Evolutionary conservation across 495 filamentous ascomycete species (phyloP).

Genomic region (Podospora appendiculata): DNA sequence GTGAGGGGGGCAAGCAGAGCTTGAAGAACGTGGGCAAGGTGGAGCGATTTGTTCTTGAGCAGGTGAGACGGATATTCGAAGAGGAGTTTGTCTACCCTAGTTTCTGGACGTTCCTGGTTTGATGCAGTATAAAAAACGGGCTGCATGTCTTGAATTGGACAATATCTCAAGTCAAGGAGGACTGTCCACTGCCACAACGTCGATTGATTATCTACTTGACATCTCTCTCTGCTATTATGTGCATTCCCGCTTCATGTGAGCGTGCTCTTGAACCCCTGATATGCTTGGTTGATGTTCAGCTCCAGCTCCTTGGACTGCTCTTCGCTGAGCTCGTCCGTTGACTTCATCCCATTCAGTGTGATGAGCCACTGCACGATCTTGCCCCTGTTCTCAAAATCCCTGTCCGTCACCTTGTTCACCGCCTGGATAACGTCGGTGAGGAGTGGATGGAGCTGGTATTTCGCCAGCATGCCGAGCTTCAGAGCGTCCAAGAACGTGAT

Average conservation of each 20-base stretch:
- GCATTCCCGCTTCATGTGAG: constrained; percentile 17
- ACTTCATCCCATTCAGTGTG: constrained; percentile 92
- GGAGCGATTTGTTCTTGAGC: constrained; percentile 92
- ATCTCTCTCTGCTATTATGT: constrained; percentile 4
- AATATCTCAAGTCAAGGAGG: too few relatives aligned
- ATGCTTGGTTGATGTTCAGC: constrained; percentile 83
- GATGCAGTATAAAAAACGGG: neutral
- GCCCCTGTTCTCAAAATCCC: constrained; percentile 85
- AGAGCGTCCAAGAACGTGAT: constrained; percentile 96
- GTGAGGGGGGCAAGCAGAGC: constrained; percentile 84
- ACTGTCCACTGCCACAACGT: too few relatives aligned
- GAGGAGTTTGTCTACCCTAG: constrained; percentile 98
- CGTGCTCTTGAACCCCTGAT: constrained; percentile 75
- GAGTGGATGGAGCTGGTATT: constrained; percentile 90
- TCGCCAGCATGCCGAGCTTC: constrained; percentile 78
- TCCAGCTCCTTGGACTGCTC: constrained; percentile 81
- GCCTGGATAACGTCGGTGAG: constrained; percentile 91
- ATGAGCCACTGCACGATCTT: constrained; percentile 99
- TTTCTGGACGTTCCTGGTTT: constrained; percentile 95
- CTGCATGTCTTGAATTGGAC: too few relatives aligned
- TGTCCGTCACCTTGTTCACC: constrained; percentile 90
- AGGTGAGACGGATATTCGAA: constrained; percentile 93
- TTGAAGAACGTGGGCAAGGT: constrained; percentile 98
- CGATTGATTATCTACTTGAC: too few relatives aligned
- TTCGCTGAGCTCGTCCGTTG: constrained; percentile 81